Base-by-base conservation (phyloP, 1,284 basidiomycete species). In the Naganishia liquefaciens region DNA sequence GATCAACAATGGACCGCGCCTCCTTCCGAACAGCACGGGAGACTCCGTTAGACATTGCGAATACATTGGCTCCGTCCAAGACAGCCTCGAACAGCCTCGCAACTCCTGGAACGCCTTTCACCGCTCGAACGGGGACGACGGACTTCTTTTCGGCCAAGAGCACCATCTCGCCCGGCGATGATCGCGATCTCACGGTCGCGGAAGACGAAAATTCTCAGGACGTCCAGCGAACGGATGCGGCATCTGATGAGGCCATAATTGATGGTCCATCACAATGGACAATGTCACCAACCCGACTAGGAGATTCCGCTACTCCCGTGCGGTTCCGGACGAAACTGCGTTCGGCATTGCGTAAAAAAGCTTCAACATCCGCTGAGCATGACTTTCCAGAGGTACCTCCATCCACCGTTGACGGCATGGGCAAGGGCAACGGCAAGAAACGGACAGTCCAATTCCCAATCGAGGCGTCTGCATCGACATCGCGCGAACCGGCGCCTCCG, bases 401-500 rank as follows among this genome's bases (percentile, higher is more conserved):
- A 11, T 7, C 23, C 53, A 39, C 39, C n/a, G 21, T 5, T 4
- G 21, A 44, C 17, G 15, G 21, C 42, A 44, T 19, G 42, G 42
- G 42, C 42, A 44, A 42, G 39, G 39, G 5, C 46, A 47, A 47
- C 5, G 11, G 25, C 21, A 23, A n/a, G 25, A 21, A 21, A 23
- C 46, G 46, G 27, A 30, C 49, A 13, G 25, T 33, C 11, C 28
- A 30, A 15, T 51, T 10, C 52, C 71, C 17, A 65, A 76, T 42
- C 67, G 62, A 21, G 70, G 68, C n/a, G 52, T 67, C 72, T 40
- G 49, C 54, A 46, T n/a, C n/a, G 9, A 13, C 33, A 13, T 37
- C 33, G 7, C 33, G 33, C 2, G 33, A 37, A 37, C 76, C 78
- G 0, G 75, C 69, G 0, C 69, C 74, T 53, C 78, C 78, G 1